phyloP scores from a whole-genome alignment of 371 early-diverging fungal species.

The Neoconidiobolus thromboides region DNA sequence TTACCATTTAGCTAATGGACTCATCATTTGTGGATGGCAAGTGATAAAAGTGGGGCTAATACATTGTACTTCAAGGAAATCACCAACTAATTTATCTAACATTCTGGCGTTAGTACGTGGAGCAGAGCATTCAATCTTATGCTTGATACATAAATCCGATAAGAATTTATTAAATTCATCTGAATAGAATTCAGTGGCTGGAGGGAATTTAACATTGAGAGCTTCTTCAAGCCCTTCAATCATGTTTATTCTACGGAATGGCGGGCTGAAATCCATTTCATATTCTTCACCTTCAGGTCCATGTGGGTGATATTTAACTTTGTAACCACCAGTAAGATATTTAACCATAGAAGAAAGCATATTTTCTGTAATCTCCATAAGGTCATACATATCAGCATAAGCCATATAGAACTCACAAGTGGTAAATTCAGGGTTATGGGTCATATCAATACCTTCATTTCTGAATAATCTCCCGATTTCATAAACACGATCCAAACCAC shows the following conservation, averaged over 20 bases:
- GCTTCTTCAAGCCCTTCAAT: constrained; percentile 82
- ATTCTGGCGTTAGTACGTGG: constrained; percentile 93
- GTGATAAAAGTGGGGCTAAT: constrained; percentile 94
- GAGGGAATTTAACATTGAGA: constrained; percentile 78
- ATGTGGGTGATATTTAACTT: constrained; percentile 45
- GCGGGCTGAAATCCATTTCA: constrained; percentile 88
- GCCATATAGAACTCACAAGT: constrained; percentile 99
- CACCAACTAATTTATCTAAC: constrained; percentile 92
- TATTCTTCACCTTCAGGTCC: constrained; percentile 45
- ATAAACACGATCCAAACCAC: constrained; percentile 98
- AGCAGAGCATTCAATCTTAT: constrained; percentile 80
- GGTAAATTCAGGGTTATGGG: constrained; percentile 99
- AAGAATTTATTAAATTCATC: constrained; percentile 70
- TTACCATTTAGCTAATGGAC: constrained; percentile 87
- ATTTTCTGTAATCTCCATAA: constrained; percentile 92
- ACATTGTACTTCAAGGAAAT: constrained; percentile 90
- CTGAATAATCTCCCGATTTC: constrained; percentile 99
- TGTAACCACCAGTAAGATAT: constrained; percentile 47
- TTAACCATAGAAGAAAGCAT: constrained; percentile 86
- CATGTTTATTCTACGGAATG: constrained; percentile 93
- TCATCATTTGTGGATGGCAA: constrained; percentile 98
- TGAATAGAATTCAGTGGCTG: constrained; percentile 15
- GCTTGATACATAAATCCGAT: constrained; percentile 74
- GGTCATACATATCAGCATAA: constrained; percentile 95
- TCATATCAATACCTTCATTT: constrained; percentile 98